Base-by-base conservation (phyloP, 2,329 filamentous ascomycete genomes). In the Bertia moriformis region DNA sequence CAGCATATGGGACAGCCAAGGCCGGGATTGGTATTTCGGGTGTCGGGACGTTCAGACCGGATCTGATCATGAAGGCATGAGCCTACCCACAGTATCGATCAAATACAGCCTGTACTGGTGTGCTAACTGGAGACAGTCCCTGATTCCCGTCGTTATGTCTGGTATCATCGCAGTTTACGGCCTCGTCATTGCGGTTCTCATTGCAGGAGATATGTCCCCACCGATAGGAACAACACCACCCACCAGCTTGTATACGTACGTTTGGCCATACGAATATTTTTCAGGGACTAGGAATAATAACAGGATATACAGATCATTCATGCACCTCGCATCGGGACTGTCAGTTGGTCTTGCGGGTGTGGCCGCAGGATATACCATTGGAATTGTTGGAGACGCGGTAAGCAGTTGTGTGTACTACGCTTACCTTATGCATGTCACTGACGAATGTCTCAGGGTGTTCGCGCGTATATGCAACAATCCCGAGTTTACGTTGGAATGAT, bases 121-220 rank as follows among this genome's bases (percentile, higher is more conserved):
- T n/a, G n/a, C n/a, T 35, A 18, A 30, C 20, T 14, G 14, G 4
- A 17, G 24, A 19, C 48, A 71, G 68, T 73, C 69, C 32, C 59
- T 74, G 24, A 74, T 73, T 45, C 70, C 71, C 38, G 72, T 77
- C 39, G 71, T 85, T 60, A 85, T 85, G 80, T 81, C 80, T 47
- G 80, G 80, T 71, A 85, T 85, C 52, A 76, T 85, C 48, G 80
- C 80, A 33, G 80, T 85, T 45, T 85, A 85, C 58, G 76, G 78
- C 41, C 71, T 85, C 40, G 80, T 85, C 42, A 80, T 85, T 44
- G 73, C 79, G 15, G 80, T 85, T 43, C 66, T 85, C 44, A 84
- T 85, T 50, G 73, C 78, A 17, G 71, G 72, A 53, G 74, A 81
- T 54, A 69, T 84, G 54, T 68, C 65, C 35, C 75, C 77, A 15